Conservation (phyloP, 208 protist genomes). For the Trypanosoma cruzi region DNA sequence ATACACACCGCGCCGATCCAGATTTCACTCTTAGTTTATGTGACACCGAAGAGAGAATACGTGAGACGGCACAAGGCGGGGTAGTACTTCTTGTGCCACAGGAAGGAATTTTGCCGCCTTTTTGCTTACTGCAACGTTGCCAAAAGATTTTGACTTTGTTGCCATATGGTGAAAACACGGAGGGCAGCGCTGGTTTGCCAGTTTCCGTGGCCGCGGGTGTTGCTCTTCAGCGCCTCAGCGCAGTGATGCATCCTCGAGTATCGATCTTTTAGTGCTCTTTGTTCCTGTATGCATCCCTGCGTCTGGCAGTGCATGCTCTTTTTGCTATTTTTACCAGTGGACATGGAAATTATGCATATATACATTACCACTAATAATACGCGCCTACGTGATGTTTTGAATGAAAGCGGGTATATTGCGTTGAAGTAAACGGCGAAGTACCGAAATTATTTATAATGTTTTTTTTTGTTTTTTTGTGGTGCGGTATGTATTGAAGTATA, state of each 20-base stretch:
- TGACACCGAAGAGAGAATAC: slow-evolving; percentile 45
- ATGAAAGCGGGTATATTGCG: neutral
- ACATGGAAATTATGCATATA: neutral
- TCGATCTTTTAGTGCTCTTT: slow-evolving; percentile 27
- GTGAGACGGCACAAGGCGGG: slow-evolving; percentile 20
- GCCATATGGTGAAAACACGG: slow-evolving; percentile 19
- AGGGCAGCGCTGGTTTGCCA: slow-evolving; percentile 47
- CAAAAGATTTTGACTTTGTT: slow-evolving; percentile 54
- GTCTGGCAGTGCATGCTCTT: neutral
- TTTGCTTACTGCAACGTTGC: slow-evolving; percentile 58
- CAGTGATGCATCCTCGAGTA: slow-evolving; percentile 69
- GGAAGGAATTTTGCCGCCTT: slow-evolving; percentile 77
- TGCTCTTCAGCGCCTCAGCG: slow-evolving; percentile 79
- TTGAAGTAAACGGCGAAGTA: neutral
- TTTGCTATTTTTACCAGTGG: neutral
- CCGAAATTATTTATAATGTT: slow-evolving; percentile 5
- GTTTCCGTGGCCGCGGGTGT: slow-evolving; percentile 82
- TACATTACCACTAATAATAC: neutral
- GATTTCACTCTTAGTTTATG: slow-evolving; percentile 38
- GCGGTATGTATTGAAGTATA: neutral
- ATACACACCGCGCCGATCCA: slow-evolving; percentile 7
- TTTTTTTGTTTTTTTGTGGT: slow-evolving; percentile 10
- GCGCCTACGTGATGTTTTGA: neutral
- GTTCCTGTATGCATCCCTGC: neutral
- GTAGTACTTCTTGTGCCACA: slow-evolving; percentile 81